Evolutionary conservation across 441 rosid species (phyloP), one percentile per base, ranked within the genome.

Genomic region (Arabidopsis lyrata): DNA sequence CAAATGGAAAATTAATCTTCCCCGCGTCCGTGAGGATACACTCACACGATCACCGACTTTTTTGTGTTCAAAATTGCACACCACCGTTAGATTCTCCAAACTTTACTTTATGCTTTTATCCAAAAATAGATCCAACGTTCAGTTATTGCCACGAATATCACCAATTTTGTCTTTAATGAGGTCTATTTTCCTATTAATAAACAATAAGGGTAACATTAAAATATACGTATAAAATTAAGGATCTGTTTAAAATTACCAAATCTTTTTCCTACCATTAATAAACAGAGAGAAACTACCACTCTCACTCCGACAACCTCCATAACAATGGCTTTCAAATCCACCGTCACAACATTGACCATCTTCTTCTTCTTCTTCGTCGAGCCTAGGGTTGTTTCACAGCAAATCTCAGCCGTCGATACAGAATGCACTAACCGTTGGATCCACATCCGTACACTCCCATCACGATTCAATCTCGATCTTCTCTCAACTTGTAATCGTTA

Each of bases 391-490:
- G 6, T 49, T 4, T 68, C 82, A 11, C 76, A 75, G 32, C 83
- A 79, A 59, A 74, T 76, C 82, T 49, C 78, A 15, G 62, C 61
- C 39, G 63, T 60, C 5, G 77, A 74, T 48, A 60, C 81, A 34
- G 90, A 76, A 74, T 94, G 98, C 81, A 63, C 78, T 36, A 75
- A 70, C 77, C 93, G 97, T 39, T 83, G 97, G 98, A 94, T 94
- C 91, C 82, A 94, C 77, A 84, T 94, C 84, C 85, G 96, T 66
- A 77, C 78, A 54, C 83, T 94, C 24, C 97, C 98, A 3, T 67
- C 90, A 1, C 72, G 88, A 6, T 91, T 91, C 93, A 94, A 94
- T 70, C 89, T 87, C 56, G 95, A 88, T 80, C 97, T 94, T 15
- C 96, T 94, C 63, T 36, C 89, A 0, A 87, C 88, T 73, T 91